phyloP scores from a whole-genome alignment of 768 basidiomycete species.

The Phlegmacium glaucopus region DNA sequence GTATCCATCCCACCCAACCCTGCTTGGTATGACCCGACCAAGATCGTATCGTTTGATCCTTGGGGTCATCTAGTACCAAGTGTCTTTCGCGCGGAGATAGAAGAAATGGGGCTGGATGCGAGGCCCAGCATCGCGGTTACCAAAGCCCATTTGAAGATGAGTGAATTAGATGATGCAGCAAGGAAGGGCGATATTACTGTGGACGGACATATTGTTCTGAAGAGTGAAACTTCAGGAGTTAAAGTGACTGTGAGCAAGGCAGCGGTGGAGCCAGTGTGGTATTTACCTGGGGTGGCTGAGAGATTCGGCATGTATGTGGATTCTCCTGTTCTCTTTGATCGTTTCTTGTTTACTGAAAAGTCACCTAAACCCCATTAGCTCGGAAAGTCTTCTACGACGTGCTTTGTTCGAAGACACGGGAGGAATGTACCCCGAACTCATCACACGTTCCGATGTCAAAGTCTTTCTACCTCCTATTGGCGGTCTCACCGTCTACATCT shows the following conservation, averaged over 20 bases:
- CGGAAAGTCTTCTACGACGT: conserved; percentile 82
- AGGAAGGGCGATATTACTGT: conserved; percentile 67
- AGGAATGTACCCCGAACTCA: conserved; percentile 93
- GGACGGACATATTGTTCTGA: conserved; percentile 81
- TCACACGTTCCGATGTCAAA: conserved; percentile 94
- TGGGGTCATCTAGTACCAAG: conserved; percentile 87
- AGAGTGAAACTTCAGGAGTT: conserved; percentile 73
- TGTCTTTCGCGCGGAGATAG: conserved; percentile 60
- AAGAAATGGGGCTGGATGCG: conserved; percentile 72
- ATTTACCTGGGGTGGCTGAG: conserved; percentile 88
- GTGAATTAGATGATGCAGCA: conserved; percentile 83
- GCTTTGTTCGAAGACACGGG: conserved; percentile 95
- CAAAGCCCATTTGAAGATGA: conserved; percentile 90
- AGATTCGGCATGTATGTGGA: conserved; percentile 83
- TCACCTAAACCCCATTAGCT: conserved; percentile 35
- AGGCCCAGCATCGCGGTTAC: conserved; percentile 93
- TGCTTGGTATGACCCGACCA: conserved; percentile 68
- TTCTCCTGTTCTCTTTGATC: neutral
- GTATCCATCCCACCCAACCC: conserved; percentile 74
- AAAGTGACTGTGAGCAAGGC: conserved; percentile 91
- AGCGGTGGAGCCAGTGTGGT: conserved; percentile 97
- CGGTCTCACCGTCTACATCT: conserved; percentile 87
- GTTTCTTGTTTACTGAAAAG: neutral
- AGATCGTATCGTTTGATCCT: conserved; percentile 93
- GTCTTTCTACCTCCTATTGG: conserved; percentile 96